Base-by-base conservation (phyloP, 2,329 filamentous ascomycete genomes). In the Venturia carpophila region DNA sequence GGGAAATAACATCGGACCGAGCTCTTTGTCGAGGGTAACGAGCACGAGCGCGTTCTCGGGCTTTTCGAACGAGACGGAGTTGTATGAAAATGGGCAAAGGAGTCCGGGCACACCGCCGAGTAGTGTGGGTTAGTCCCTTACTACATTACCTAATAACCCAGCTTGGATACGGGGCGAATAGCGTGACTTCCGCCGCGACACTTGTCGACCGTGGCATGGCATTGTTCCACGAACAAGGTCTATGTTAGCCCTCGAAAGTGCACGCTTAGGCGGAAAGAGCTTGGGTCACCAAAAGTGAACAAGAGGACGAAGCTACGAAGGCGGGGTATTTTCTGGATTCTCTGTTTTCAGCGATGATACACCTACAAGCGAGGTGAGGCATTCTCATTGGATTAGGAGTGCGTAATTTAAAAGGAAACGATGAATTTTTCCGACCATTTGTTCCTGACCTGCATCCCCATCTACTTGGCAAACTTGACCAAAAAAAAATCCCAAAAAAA, bases 11-110 rank as follows among this genome's bases (percentile, higher is more conserved):
- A 19, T 34, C 15, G 52, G 52, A 5, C 52, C 52, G 17, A 37
- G 52, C 27, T 37, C 52, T 34, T 13, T 65, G 64, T 45, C 64
- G 4, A 39, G 64, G 13, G 45, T 49, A 39, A 65, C 64, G 27
- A 61, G 55, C 19, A 52, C 58, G 34, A 61, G 55, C 11, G 65
- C 62, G 11, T 66, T 66, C 27, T 65, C 60, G 30, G 65, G 65
- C 13, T 66, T 66, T 24, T 66, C 65, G 6, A 66, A 60, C 39
- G 65, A 66, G 13, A 49, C 65, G 30, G 65, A 66, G n/a, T 30
- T 66, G 47, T 64, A 30, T 27, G 64, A 45, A 30, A 52, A 39
- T 60, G 63, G 63, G 11, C 60, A 52, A n/a, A 65, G 42, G n/a
- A 42, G 37, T 39, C 45, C 52, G n/a, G 45, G 60, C 21, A 65